Conservation (phyloP, 192 early-diverging fungal genomes). For the Coemansia aciculifera region DNA sequence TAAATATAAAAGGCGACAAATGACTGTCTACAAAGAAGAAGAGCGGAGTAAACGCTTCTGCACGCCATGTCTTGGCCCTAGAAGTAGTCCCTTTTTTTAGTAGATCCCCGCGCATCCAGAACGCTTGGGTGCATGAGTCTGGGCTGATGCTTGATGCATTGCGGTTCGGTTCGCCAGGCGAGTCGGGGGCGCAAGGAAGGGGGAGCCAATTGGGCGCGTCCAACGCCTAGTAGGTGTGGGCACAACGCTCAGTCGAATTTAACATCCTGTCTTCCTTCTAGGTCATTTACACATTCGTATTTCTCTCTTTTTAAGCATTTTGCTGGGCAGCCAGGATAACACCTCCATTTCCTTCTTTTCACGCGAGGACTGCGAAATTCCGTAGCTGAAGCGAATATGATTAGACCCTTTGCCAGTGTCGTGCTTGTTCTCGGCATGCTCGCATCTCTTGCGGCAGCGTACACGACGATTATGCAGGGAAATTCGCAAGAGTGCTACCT, state of each 20-base stretch:
- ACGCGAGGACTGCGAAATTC: not conserved
- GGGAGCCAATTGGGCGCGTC: constrained; percentile 4
- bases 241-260: not conserved
- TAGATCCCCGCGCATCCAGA: not conserved
- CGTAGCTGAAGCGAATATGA: constrained; percentile 20
- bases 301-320: not conserved
- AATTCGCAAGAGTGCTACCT: constrained; percentile 51
- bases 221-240: not conserved
- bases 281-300: not conserved
- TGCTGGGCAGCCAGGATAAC: not conserved
- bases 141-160: not conserved
- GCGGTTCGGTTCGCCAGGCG: not conserved
- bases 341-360: not conserved
- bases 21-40: not conserved
- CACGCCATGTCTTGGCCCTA: not conserved
- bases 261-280: not conserved
- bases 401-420: constrained; percentile 26
- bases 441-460: constrained; percentile 36
- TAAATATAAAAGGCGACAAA: not conserved
- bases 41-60: not conserved
- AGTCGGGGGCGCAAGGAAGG: not conserved
- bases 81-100: not conserved
- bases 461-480: constrained; percentile 51
- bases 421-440: constrained; percentile 30
- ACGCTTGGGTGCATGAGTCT: not conserved